A percentile compares a stretch with the other conserved stretches of the same genome.
phyloP scores from a whole-genome alignment of 2,329 filamentous ascomycete genomes.

The Alternaria ventricosa region DNA sequence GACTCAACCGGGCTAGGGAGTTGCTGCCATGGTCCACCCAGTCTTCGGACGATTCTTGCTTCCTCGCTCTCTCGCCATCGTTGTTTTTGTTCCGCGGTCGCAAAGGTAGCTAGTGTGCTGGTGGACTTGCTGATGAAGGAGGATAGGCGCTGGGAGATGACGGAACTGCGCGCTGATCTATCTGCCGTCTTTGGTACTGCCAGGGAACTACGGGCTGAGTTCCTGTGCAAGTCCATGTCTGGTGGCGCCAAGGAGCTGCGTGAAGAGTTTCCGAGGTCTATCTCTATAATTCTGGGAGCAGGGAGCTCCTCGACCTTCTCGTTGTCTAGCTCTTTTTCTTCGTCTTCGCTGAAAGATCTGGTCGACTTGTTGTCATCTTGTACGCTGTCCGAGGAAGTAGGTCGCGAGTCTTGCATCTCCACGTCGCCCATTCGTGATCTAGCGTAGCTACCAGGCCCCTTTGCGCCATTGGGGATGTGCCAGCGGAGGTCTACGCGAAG shows the following conservation, averaged over 20 bases:
- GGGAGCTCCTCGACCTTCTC: conserved; percentile 1
- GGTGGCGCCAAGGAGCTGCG: neutral
- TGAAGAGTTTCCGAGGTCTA: conserved; percentile 6
- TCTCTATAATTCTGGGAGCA: conserved; percentile 8
- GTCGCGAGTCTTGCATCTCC: conserved; percentile 26
- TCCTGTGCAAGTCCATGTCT: neutral
- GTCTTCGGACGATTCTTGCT: conserved; percentile 24
- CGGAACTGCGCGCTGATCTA: conserved; percentile 7
- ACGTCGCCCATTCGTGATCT: conserved; percentile 15
- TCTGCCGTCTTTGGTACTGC: neutral
- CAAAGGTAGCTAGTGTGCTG: neutral
- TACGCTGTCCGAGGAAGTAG: conserved; percentile 9
- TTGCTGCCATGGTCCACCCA: conserved; percentile 28
- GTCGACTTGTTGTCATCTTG: neutral
- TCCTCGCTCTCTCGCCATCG: conserved; percentile 31
- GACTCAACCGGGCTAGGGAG: conserved; percentile 12
- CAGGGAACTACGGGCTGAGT: conserved; percentile 2
- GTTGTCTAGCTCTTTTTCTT: conserved; percentile 1
- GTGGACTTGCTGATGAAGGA: conserved; percentile 6
- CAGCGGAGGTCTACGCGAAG: conserved; percentile 77
- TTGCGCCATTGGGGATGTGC: conserved; percentile 73
- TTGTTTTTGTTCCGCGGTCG: conserved; percentile 17
- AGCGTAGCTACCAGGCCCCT: conserved; percentile 49
- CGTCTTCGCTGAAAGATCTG: neutral
- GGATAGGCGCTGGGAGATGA: conserved; percentile 13